phyloP scores from a whole-genome alignment of 257 asterid genomes.

The Rauvolfia tetraphylla region DNA sequence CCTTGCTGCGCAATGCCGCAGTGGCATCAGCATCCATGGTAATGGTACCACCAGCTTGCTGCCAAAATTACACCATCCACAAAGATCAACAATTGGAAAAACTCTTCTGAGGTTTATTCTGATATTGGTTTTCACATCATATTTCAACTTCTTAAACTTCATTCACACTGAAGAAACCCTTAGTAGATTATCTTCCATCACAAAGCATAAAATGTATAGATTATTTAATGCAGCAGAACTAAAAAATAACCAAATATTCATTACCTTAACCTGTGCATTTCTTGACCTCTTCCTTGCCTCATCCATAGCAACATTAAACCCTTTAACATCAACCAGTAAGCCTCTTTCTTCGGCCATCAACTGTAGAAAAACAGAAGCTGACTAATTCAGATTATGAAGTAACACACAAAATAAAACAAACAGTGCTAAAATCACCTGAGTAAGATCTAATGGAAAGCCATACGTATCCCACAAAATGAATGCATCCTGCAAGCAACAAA shows the following conservation, averaged over 20 bases:
- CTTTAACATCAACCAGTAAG: conserved; percentile 72
- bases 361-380: conserved; percentile 37
- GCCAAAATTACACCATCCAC: conserved; percentile 11
- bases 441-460: conserved; percentile 95
- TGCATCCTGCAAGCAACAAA: conserved; percentile 70
- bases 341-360: conserved; percentile 98
- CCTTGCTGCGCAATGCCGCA: conserved; percentile 69
- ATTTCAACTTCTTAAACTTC: not conserved
- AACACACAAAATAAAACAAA: conserved; percentile 1
- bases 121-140: not conserved
- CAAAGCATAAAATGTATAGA: not conserved
- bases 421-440: conserved; percentile 58
- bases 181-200: not conserved
- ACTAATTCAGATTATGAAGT: conserved; percentile 18
- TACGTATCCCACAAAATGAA: conserved; percentile 95
- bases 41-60: conserved; percentile 77
- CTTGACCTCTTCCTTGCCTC: conserved; percentile 93
- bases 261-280: conserved; percentile 88
- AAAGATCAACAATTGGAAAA: conserved; percentile 8
- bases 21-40: conserved; percentile 97
- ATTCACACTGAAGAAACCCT: not conserved
- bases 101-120: not conserved
- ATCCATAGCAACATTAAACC: conserved; percentile 66
- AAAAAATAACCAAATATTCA: not conserved
- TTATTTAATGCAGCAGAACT: not conserved